Evolutionary conservation across 1,284 basidiomycete species (phyloP).

Genomic region (Apiotrichum gamsii): DNA sequence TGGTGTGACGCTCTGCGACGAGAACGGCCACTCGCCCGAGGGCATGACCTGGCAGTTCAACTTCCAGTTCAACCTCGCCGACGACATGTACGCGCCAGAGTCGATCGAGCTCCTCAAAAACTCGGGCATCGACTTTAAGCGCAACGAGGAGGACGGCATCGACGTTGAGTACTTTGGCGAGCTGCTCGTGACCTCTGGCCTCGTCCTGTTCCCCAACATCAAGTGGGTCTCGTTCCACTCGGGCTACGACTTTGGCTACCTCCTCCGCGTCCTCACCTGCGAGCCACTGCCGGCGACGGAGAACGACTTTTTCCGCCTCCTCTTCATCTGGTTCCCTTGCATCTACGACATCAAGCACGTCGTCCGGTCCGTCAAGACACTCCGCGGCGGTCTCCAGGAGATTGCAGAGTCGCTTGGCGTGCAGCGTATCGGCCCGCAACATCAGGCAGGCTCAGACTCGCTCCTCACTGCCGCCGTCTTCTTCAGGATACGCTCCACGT

Average conservation of each 20-base stretch:
- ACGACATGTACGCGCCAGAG: constrained; percentile 98
- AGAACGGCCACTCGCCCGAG: constrained; percentile 84
- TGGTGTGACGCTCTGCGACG: constrained; percentile 89
- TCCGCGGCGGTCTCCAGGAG: constrained; percentile 92
- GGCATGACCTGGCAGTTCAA: constrained; percentile 99
- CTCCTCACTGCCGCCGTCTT: constrained; percentile 88
- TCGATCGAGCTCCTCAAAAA: constrained; percentile 91
- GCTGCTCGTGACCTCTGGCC: constrained; percentile 88
- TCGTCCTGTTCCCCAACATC: constrained; percentile 82
- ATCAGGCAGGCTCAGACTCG: constrained; percentile 94
- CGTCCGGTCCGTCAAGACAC: constrained; percentile 77
- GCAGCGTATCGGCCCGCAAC: constrained; percentile 81
- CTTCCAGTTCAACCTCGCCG: constrained; percentile 83
- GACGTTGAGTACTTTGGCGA: constrained; percentile 93
- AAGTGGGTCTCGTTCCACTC: constrained; percentile 99
- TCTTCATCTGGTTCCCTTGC: constrained; percentile 90
- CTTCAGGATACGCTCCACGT: constrained; percentile 89
- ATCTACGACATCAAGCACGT: constrained; percentile 98
- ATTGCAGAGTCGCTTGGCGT: constrained; percentile 87
- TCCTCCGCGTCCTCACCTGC: constrained; percentile 89
- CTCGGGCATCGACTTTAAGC: constrained; percentile 91
- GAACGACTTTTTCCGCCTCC: constrained; percentile 80
- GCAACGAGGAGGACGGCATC: constrained; percentile 88
- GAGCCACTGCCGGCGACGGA: constrained; percentile 82
- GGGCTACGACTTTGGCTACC: constrained; percentile 99